phyloP scores from a whole-genome alignment of 768 basidiomycete species.

The Porphyrellus cyaneotinctus region DNA sequence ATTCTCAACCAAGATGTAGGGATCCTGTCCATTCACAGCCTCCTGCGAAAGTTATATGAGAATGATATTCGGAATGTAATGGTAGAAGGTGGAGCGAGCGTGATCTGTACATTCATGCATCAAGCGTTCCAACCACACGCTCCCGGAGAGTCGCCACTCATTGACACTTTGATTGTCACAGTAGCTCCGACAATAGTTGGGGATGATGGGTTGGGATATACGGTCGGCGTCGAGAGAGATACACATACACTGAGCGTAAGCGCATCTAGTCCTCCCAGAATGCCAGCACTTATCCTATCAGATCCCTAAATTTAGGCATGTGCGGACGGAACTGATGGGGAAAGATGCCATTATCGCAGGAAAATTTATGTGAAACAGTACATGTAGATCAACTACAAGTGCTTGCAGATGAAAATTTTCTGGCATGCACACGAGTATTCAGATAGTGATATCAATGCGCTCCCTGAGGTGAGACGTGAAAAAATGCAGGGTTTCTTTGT shows the following conservation, averaged over 20 bases:
- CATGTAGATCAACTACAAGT: background rate
- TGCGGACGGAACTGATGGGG: slow-evolving; percentile 30
- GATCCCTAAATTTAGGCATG: slow-evolving; percentile 27
- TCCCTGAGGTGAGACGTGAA: background rate
- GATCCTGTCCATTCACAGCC: slow-evolving; percentile 39
- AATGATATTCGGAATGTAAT: slow-evolving; percentile 73
- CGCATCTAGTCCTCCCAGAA: background rate
- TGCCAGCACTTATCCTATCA: background rate
- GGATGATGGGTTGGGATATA: slow-evolving; percentile 59
- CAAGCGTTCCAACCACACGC: slow-evolving; percentile 6
- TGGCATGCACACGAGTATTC: background rate
- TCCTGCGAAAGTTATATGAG: slow-evolving; percentile 51
- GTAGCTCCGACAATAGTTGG: slow-evolving; percentile 86
- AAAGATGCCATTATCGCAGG: slow-evolving; percentile 32
- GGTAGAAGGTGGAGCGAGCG: slow-evolving; percentile 90
- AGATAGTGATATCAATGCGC: slow-evolving; percentile 3
- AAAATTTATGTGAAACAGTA: slow-evolving; percentile 13
- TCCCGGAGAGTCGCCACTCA: slow-evolving; percentile 26
- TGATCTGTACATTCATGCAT: slow-evolving; percentile 57
- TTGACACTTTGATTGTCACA: slow-evolving; percentile 81
- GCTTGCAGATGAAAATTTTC: background rate
- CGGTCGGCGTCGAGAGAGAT: slow-evolving; percentile 15
- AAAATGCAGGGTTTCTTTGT: slow-evolving; percentile 52
- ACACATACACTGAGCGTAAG: slow-evolving; percentile 20
- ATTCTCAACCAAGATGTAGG: slow-evolving; percentile 23